Conservation (phyloP, 192 early-diverging fungal species). For the Coemansia sp. region DNA sequence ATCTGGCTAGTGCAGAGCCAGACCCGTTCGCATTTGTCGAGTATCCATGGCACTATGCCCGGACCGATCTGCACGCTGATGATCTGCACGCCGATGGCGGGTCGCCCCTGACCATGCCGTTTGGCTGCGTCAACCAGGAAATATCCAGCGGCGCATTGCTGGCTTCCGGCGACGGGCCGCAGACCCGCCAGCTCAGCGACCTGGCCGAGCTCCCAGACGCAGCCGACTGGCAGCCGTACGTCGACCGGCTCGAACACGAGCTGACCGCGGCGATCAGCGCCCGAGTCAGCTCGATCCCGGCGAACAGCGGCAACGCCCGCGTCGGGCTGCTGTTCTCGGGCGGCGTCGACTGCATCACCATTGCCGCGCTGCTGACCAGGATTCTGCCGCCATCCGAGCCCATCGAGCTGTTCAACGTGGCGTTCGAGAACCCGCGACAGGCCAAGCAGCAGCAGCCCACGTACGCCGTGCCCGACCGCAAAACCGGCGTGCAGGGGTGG, state of each 20-base stretch:
- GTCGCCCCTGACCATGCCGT: not conserved
- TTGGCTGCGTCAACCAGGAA: not conserved
- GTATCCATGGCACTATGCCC: conserved; percentile 12
- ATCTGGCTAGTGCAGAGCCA: conserved; percentile 21
- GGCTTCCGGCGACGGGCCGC: no score
- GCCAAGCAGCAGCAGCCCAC: conserved; percentile 5
- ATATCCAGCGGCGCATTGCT: not conserved
- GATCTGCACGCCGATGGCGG: no score
- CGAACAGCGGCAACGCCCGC: conserved; percentile 15
- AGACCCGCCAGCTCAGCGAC: not conserved
- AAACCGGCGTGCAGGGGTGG: conserved; percentile 60
- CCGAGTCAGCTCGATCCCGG: conserved; percentile 25
- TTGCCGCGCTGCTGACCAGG: conserved; percentile 76
- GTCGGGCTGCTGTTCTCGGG: conserved; percentile 88
- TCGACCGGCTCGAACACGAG: conserved; percentile 19
- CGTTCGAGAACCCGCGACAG: conserved; percentile 87
- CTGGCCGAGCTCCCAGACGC: conserved; percentile 11
- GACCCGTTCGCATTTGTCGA: not conserved
- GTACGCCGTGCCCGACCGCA: conserved; percentile 76
- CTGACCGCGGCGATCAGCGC: conserved; percentile 12
- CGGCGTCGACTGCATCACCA: conserved; percentile 86
- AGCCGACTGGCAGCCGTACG: conserved; percentile 13
- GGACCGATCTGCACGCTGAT: no score
- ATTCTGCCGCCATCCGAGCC: conserved; percentile 68
- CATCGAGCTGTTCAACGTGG: conserved; percentile 92